These are phyloP conservation scores for Aphanomyces stellatus DNA, from an alignment of 352 stramenopile genomes.

Conservation along the genomic window DNA sequence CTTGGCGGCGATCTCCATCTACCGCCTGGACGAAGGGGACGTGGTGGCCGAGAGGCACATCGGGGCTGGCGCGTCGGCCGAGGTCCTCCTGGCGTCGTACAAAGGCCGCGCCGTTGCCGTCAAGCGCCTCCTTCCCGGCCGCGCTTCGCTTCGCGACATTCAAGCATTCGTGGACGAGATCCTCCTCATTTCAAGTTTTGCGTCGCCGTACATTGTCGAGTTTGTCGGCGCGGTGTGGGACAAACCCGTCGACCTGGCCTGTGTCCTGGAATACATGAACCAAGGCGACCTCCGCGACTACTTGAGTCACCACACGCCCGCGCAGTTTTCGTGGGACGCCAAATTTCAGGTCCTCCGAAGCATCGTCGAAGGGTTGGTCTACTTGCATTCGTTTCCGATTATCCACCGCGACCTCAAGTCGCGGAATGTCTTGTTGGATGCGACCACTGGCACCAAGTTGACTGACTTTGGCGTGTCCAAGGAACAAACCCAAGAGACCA, in stretches of 20 bases:
- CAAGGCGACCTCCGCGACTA: slow-evolving; percentile 37
- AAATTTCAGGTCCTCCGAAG: slow-evolving; percentile 29
- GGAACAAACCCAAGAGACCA: slow-evolving; percentile 24
- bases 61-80: neutral
- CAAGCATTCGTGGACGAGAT: slow-evolving; percentile 51
- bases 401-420: slow-evolving; percentile 40
- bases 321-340: neutral
- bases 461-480: slow-evolving; percentile 38
- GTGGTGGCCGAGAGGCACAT: neutral
- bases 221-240: slow-evolving; percentile 51
- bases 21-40: neutral
- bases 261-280: slow-evolving; percentile 42
- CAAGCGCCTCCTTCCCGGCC: slow-evolving; percentile 2
- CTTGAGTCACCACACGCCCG: slow-evolving; percentile 26
- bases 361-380: slow-evolving; percentile 33
- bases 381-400: slow-evolving; percentile 33
- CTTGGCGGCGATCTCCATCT: neutral
- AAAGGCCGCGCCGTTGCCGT: neutral
- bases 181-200: slow-evolving; percentile 32
- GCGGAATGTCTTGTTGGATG: slow-evolving; percentile 37
- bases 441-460: slow-evolving; percentile 29
- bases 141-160: slow-evolving; percentile 11
- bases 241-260: slow-evolving; percentile 32
- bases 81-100: neutral
- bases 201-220: slow-evolving; percentile 44